Evolutionary conservation across 2,329 filamentous ascomycete genomes (phyloP), one percentile per base, ranked within the genome.

Genomic region (Zalaria sp.): DNA sequence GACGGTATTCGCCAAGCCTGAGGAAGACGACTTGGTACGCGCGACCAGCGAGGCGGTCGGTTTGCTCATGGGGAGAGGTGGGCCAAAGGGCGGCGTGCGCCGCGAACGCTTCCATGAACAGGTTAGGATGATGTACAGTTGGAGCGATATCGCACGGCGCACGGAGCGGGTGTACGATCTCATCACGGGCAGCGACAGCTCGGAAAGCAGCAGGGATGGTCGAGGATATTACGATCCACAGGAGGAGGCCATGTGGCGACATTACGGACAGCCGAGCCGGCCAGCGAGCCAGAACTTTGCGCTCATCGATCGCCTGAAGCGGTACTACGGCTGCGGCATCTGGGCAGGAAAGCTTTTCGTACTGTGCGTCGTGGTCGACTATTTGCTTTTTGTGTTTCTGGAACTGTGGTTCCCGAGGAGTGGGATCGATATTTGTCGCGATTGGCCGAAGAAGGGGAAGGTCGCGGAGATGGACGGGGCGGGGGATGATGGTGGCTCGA

Each of bases 281-380:
- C 51, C 49, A 4, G 49, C 53, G 35, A 51, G 49, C 31, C 83
- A 85, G 52, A 89, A 85, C 53, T 93, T 94, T 56, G 84, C 89
- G 4, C 73, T 98, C 36, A 95, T 98, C 48, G 91, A 98, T 58
- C 77, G 91, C 18, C 65, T 98, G 18, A 98, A 98, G 64, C 71
- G 91, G 45, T 98, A 98, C 62, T 98, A 95, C 56, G 91, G 91
- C 5, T 98, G 93, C 57, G 91, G 91, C 29, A 89, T 96, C 39
- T 98, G 91, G 91, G 91, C 91, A 0, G 91, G 91, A 31, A 98
- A 98, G 63, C 69, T 98, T 5, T 98, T 98, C 56, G 95, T 91
- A 54, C 68, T 98, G 1, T 95, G 89, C 49, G 88, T 88, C 7
- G 79, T 96, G 43, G 81, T 98, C 40, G 91, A 98, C 61, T 98